Evolutionary conservation across 345 rosid species (phyloP), one percentile per base, ranked within the genome.

Genomic region (Ceriops zippeliana): DNA sequence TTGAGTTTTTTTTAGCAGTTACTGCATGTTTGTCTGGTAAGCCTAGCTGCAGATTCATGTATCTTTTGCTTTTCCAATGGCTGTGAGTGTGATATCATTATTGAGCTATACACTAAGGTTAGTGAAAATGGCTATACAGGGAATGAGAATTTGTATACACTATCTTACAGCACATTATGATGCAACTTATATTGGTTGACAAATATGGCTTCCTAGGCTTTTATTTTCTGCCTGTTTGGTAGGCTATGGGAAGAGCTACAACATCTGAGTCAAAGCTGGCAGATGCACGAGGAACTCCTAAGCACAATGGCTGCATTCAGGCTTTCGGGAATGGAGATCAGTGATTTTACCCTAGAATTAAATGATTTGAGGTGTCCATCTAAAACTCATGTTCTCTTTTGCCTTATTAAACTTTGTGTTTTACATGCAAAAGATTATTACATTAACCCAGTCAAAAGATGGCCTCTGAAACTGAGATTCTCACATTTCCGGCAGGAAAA

Each of bases 301-400:
- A 78, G 95, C 77, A 96, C 98, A 22, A 89, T 96, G 89, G 96
- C 91, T 53, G 96, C 96, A n/a, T 80, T 92, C 34, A 86, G 98
- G 85, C 92, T 96, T 59, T 96, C 97, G 1, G 92, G 97, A 73
- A 87, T 96, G 99, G 99, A 96, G 78, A 86, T 96, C 70, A 96
- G 98, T 58, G 99, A 90, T 81, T 96, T 96, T 51, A 96, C 98
- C 0, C 84, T 92, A 66, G 98, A 96, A 79, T 64, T 92, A 60
- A 89, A 88, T 59, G 98, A 92, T 71, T 84, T 91, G 70, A 92
- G 99, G 99, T 92, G 77, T 73, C 16, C 32, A 51, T 31, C 56
- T 19, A 52, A 16, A 67, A 30, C 51, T 53, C 30, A 20, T 54
- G 10, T 0, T n/a, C 11, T 60, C 19, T 35, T 24, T 31, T 30